phyloP scores from a whole-genome alignment of 257 asterid species.

The Solanum verrucosum region DNA sequence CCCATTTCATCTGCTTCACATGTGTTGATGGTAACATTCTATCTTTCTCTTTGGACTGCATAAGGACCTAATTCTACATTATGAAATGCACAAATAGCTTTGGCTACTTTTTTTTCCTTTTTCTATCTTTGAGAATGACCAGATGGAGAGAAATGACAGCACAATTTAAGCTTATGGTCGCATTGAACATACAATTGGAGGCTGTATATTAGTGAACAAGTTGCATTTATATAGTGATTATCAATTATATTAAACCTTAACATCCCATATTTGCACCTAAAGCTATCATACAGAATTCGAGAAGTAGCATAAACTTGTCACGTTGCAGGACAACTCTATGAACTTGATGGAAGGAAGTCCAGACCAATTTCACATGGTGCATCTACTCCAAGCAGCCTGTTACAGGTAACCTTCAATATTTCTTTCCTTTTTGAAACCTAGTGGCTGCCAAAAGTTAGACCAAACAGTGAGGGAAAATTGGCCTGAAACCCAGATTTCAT shows the following conservation, averaged over 20 bases:
- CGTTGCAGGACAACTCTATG: constrained; percentile 60
- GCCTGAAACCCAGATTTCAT: neutral
- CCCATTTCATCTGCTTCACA: constrained; percentile 81
- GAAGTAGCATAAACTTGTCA: neutral
- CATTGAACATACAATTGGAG: neutral
- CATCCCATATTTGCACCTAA: neutral
- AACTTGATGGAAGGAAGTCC: constrained; percentile 86
- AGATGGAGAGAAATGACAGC: neutral
- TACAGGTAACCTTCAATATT: constrained; percentile 31
- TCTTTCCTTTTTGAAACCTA: neutral
- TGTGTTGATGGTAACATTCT: neutral
- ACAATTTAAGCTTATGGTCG: neutral
- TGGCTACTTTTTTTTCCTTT: neutral
- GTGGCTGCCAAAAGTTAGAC: neutral
- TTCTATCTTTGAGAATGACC: neutral
- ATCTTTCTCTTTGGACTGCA: neutral
- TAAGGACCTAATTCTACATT: neutral
- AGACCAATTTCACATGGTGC: constrained; percentile 81
- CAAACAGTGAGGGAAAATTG: neutral
- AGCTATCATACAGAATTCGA: neutral
- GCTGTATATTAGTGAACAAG: neutral
- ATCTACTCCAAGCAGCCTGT: constrained; percentile 52
- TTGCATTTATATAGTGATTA: neutral
- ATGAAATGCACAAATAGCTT: neutral
- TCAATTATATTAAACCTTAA: neutral